phyloP scores from a whole-genome alignment of 257 asterid genomes.

The Solanum tacnaense region DNA sequence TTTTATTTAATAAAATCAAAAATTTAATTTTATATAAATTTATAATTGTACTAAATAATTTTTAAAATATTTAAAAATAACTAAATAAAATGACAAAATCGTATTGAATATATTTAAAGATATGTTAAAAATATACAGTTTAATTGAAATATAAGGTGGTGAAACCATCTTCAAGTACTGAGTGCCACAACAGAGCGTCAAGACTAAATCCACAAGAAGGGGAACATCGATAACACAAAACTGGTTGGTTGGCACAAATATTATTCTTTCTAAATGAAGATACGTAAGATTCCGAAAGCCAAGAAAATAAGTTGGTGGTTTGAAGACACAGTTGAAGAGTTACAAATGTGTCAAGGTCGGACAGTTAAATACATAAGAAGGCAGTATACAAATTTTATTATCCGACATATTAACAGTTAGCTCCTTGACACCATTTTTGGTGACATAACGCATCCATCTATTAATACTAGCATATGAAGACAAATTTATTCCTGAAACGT shows the following conservation, averaged over 20 bases:
- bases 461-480: not conserved
- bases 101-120: too few species aligned
- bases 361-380: not conserved
- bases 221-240: not conserved
- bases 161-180: not conserved
- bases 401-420: not conserved
- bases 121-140: too few species aligned
- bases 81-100: too few species aligned
- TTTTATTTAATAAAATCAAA: too few species aligned
- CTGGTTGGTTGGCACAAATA: not conserved
- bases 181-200: not conserved
- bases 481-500: not conserved
- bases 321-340: not conserved
- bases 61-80: too few species aligned
- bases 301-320: not conserved
- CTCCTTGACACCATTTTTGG: not conserved
- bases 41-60: too few species aligned
- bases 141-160: not conserved
- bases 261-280: not conserved
- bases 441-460: not conserved
- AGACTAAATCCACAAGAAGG: not conserved
- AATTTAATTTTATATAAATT: too few species aligned
- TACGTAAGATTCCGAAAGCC: not conserved
- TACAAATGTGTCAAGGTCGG: not conserved
- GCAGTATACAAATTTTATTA: not conserved